Evolutionary conservation across 805 yeast species (phyloP).

Genomic region (Cyberlindnera saturnus): DNA sequence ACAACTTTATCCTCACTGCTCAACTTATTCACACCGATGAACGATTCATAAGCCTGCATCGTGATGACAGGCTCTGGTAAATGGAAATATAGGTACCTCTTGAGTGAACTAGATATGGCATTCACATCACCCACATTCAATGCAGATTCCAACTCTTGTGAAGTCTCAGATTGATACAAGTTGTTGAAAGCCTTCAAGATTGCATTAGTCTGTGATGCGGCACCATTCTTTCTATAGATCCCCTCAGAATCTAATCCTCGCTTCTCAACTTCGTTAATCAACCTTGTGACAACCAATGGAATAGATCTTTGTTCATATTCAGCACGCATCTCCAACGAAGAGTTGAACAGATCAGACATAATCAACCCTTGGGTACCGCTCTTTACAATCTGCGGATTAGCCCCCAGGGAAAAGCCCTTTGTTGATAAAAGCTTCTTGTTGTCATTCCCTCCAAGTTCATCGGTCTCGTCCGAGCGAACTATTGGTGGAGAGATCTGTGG

Average conservation of each 20-base stretch:
- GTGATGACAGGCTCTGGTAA: conserved; percentile 84
- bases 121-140: conserved; percentile 61
- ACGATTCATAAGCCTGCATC: conserved; percentile 58
- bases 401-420: conserved; percentile 7
- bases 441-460: conserved; percentile 29
- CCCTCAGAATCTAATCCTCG: conserved; percentile 81
- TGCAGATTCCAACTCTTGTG: conserved; percentile 28
- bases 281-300: conserved; percentile 67
- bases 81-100: conserved; percentile 70
- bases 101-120: conserved; percentile 81
- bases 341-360: conserved; percentile 24
- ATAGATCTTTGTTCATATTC: conserved; percentile 52
- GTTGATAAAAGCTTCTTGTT: conserved; percentile 28
- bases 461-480: conserved; percentile 27
- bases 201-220: conserved; percentile 29
- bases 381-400: conserved; percentile 1
- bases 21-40: conserved; percentile 46
- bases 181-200: conserved; percentile 27
- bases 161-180: conserved; percentile 25
- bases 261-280: conserved; percentile 70
- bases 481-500: conserved; percentile 32
- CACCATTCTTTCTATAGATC: conserved; percentile 78
- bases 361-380: conserved; percentile 1
- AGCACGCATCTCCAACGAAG: conserved; percentile 59
- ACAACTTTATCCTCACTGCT: conserved; percentile 24